A percentile compares a stretch with the other conserved stretches of the same genome.
phyloP scores from a whole-genome alignment of 306 rosid species.

The Pterocarpus macrocarpus region DNA sequence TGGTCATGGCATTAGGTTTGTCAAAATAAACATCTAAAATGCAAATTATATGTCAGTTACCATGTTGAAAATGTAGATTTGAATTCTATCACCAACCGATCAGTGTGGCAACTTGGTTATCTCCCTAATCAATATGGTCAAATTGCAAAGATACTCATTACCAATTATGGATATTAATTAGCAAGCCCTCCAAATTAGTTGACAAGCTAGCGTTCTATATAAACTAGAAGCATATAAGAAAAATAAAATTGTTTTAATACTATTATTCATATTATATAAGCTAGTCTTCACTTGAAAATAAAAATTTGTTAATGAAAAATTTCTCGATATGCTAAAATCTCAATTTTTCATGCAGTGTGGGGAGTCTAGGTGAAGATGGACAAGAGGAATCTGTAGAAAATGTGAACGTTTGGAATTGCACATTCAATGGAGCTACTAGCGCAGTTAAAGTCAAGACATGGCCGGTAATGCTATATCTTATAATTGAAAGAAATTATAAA shows the following conservation, averaged over 20 bases:
- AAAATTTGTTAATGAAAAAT: not conserved
- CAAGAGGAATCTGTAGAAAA: conserved; percentile 33
- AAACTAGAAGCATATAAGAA: not conserved
- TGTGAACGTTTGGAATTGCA: conserved; percentile 46
- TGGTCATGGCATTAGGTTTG: conserved; percentile 69
- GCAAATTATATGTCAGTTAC: not conserved
- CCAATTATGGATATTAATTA: too few species aligned
- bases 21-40: not conserved
- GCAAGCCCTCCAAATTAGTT: too few species aligned
- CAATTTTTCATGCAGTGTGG: conserved; percentile 46
- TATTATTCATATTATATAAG: not conserved
- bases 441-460: conserved; percentile 59
- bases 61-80: too few species aligned
- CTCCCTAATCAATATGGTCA: too few species aligned
- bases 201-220: too few species aligned
- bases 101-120: too few species aligned
- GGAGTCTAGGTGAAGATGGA: conserved; percentile 50
- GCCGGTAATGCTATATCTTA: conserved; percentile 43
- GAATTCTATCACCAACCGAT: too few species aligned
- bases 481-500: not conserved
- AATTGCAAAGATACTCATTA: too few species aligned
- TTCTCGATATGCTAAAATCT: not conserved
- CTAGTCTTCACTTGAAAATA: not conserved
- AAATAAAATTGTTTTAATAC: not conserved
- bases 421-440: conserved; percentile 44